Conservation (phyloP, 2,329 filamentous ascomycete species). For the Colletotrichum higginsianum region DNA sequence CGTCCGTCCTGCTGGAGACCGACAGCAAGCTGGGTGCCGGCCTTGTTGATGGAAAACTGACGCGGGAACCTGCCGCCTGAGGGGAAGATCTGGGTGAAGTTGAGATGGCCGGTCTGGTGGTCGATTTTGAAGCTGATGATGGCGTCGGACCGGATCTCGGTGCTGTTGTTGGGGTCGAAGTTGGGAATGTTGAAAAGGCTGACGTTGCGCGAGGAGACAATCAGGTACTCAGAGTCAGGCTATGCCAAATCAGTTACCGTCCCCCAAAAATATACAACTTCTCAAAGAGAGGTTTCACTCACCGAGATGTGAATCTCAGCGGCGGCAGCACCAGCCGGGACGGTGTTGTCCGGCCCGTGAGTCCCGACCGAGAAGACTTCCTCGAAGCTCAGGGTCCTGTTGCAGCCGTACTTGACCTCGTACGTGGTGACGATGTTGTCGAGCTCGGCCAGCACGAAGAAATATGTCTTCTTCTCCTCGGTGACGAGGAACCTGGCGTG, state of each 20-base stretch:
- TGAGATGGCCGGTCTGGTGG: slow-evolving; percentile 65
- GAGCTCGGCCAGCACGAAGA: slow-evolving; percentile 74
- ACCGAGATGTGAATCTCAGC: slow-evolving; percentile 73
- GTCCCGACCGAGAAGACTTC: slow-evolving; percentile 63
- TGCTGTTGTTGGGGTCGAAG: slow-evolving; percentile 53
- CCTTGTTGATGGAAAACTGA: slow-evolving; percentile 76
- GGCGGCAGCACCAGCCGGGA: slow-evolving; percentile 60
- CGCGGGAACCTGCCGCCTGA: slow-evolving; percentile 76
- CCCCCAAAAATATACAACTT: no score
- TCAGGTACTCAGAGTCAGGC: slow-evolving; percentile 73
- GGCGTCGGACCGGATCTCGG: slow-evolving; percentile 70
- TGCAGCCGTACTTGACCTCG: slow-evolving; percentile 64
- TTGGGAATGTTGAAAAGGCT: slow-evolving; percentile 64
- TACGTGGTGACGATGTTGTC: slow-evolving; percentile 70
- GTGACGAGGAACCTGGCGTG: slow-evolving; percentile 67
- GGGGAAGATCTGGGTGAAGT: slow-evolving; percentile 69
- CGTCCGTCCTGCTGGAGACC: slow-evolving; percentile 74
- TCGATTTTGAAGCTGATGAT: slow-evolving; percentile 74
- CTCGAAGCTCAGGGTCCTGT: slow-evolving; percentile 59
- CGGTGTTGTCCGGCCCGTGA: slow-evolving; percentile 60
- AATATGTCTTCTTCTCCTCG: slow-evolving; percentile 63
- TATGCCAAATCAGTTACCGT: slow-evolving; percentile 3
- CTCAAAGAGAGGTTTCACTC: slow-evolving; percentile 50
- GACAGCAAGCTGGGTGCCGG: slow-evolving; percentile 75
- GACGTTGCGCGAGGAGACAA: slow-evolving; percentile 78